Base-by-base conservation (phyloP, 306 rosid species). In the Inga oerstediana region DNA sequence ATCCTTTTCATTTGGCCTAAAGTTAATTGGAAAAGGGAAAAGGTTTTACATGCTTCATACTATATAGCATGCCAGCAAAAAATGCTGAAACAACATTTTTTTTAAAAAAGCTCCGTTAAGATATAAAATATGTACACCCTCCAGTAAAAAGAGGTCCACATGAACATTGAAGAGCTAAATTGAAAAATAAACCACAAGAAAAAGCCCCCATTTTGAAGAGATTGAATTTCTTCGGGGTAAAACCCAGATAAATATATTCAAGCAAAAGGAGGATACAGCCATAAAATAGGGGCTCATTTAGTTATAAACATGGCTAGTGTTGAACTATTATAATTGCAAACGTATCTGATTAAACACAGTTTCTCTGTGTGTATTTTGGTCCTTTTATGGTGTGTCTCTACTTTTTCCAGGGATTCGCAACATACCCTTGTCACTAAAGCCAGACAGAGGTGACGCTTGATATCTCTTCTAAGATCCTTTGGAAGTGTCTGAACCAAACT, bases 381-480 rank as follows among this genome's bases (percentile, higher is more conserved):
- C 59, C 4, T 54, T 75, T 75, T 68, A 22, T 37, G 44, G 72
- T 22, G 41, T 4, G 65, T 27, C 15, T 59, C 43, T 20, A 62
- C 24, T 80, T 54, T 56, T 75, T 76, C 41, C 71, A 71, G 81
- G 54, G 30, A 17, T 44, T 75, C 72, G 71, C 65, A 71, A 73
- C 88, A 72, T 89, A 94, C 98, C 97, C 96, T 90, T 74, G 90
- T 90, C 84, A 94, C 98, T 90, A 94, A 75, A 51, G 97, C 97
- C 30, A 94, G 89, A 85, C 98, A 94, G 32, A 94, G 97, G 76
- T 94, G 98, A 46, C 98, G 92, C 84, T 94, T 94, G 76, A 94
- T 94, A 80, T 94, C 98, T 81, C 98, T 90, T 73, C 84, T 88
- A 58, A 94, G 98, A 92, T 94, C 98, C 90, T 92, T 94, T 3